Evolutionary conservation across 2,329 filamentous ascomycete species (phyloP), one percentile per base, ranked within the genome.

Genomic region (Camptophora hylomeconis): DNA sequence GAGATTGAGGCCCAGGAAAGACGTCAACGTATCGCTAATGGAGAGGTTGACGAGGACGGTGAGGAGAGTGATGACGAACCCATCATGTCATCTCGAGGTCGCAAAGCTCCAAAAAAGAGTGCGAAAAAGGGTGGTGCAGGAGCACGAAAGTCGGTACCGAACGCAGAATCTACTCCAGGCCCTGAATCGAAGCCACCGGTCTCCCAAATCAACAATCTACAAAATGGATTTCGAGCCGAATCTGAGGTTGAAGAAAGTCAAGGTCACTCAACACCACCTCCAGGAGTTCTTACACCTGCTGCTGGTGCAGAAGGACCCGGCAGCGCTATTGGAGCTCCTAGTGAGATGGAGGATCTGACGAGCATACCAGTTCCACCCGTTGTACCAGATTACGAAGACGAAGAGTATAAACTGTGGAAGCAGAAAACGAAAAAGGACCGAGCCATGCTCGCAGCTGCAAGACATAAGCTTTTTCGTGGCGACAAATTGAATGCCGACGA

Each of bases 351-450:
- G 56, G 65, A 72, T 14, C 72, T 89, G 18, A 89, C 95, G 49
- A 79, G 71, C 0, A 17, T 45, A 13, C 38, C 38, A 14, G 36
- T 35, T 12, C 70, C 76, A 5, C 69, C 70, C 17, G 67, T 64
- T 9, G 80, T 92, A 44, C 68, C 71, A 8, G 83, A 83, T 42
- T 74, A 92, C 44, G 86, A 95, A 44, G 86, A 95, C 34, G 60
- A 69, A 2, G 87, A 94, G 49, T 93, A 89, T 58, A 92, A 92
- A 52, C 80, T 89, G 19, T 98, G 92, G 89, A 98, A 95, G 59
- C 87, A 95, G 54, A 83, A 93, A 21, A 98, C 89, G 2, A 95
- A 95, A 58, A 94, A 89, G 51, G 86, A 93, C 47, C 76, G 89
- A 38, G 89, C 89, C 3, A 61, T 79, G 14, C 73, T 87, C 30